Base-by-base conservation (phyloP, 2,329 filamentous ascomycete genomes). In the Aspergillus neotritici region DNA sequence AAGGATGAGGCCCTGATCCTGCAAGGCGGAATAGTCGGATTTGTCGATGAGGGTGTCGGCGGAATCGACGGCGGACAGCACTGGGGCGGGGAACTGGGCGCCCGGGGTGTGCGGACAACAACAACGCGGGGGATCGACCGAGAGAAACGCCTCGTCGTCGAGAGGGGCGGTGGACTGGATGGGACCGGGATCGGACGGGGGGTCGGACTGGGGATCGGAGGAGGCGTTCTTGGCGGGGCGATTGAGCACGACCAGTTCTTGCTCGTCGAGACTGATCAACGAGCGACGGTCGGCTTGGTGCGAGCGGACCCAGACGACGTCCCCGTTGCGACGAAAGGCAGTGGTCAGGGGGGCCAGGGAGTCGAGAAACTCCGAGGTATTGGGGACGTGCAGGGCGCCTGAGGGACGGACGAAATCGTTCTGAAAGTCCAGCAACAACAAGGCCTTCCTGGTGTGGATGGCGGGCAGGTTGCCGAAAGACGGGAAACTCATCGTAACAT, bases 1-100 rank as follows among this genome's bases (percentile, higher is more conserved):
- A 38, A 84, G 75, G 6, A 97, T 75, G 12, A 97, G 73, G 37
- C 79, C 77, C 0, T 84, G 87, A 7, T 79, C 80, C 41, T 82
- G 79, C 60, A 97, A 90, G 11, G 90, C 90, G 4, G 93, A 97
- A 65, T 97, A 97, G 54, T 87, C 79, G 4, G 81, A 81, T 65
- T 95, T 97, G 41, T 75, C 68, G 35, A 81, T 64, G 14, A 80
- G 60, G 8, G 73, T 68, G 56, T 83, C 80, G 21, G 61, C 61
- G n/a, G 65, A 55, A 41, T 77, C 68, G 36, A 82, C 73, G 34
- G 74, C 66, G 28, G 69, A 61, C 31, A 73, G 64, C 34, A 82
- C 61, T 4, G 68, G 61, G 5, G 74, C 70, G 3, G 71, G 70
- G 40, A 78, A 76, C 35, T 79, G 63, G 53, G 71, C 61, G 61